Evolutionary conservation across 148 eudicot species (phyloP), one percentile per base, ranked within the genome.

Genomic region (Simmondsia chinensis): DNA sequence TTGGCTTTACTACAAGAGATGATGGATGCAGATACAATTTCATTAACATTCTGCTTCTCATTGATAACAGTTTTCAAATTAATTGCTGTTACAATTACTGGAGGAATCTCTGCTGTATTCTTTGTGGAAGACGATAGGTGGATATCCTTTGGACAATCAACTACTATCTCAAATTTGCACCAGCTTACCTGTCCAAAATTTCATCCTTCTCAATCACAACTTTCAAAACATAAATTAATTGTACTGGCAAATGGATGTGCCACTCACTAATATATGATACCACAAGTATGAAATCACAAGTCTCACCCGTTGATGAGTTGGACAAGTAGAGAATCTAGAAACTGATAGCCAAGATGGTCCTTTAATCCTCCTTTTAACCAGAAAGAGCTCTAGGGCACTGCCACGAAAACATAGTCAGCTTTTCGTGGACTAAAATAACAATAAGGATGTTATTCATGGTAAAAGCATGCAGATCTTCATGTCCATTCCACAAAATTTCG

Each of bases 261-360:
- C n/a, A n/a, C n/a, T n/a, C n/a, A n/a, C n/a, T n/a, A n/a, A n/a
- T n/a, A 34, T 28, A 33, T 28, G 39, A 23, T 12, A 34, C 16
- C 25, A 17, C 14, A 45, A 17, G 15, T 24, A 52, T 5, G 27
- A 18, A 38, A 17, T 51, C 24, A 23, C 14, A 40, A 63, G 70
- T 9, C 82, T 72, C 50, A 93, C 96, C 57, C 81, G 73, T 43
- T 74, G 89, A 61, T 79, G 61, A 56, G 79, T 50, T 50, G 82
- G 50, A 50, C 79, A 63, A 61, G 56, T 68, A 51, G 87, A 61
- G 59, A 79, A 82, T 48, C 65, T 93, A 32, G 87, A 82, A 48
- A 86, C 53, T 26, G 87, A 74, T 48, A 93, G 57, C 99, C 99
- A 93, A 15, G 83, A 82, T 31, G 99, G 99, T 55, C 99, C 99